Evolutionary conservation across 2,329 filamentous ascomycete genomes (phyloP).

Genomic region (Lasiodiplodia sp.): DNA sequence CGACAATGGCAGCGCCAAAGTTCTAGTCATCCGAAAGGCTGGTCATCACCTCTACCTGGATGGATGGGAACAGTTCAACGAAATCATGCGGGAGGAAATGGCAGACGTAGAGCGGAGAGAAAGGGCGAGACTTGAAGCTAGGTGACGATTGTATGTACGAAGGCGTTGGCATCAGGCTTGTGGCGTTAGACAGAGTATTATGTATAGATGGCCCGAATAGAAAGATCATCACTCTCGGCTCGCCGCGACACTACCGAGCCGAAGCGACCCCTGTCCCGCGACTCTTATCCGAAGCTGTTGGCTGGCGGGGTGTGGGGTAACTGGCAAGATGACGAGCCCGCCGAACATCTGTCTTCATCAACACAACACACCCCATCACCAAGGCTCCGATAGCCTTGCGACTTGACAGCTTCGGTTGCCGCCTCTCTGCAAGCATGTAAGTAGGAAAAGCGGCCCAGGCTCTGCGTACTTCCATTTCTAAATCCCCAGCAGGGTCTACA

Average conservation of each 20-base stretch:
- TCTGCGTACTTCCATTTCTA: not conserved
- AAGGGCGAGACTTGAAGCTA: conserved; percentile 31
- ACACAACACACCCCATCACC: not conserved
- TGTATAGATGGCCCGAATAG: conserved; percentile 6
- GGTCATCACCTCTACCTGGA: conserved; percentile 78
- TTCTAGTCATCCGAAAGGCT: conserved; percentile 76
- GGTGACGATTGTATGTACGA: conserved; percentile 19
- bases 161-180: conserved; percentile 1
- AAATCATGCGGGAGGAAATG: conserved; percentile 71
- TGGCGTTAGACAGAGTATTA: not conserved
- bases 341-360: not conserved
- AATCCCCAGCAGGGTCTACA: conserved; percentile 58
- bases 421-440: not conserved
- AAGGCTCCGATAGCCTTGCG: not conserved
- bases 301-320: conserved; percentile 21
- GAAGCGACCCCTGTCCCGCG: conserved; percentile 1
- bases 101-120: conserved; percentile 61
- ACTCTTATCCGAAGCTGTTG: not conserved
- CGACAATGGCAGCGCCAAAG: conserved; percentile 84
- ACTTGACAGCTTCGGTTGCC: not conserved
- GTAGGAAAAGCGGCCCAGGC: not conserved
- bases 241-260: not conserved
- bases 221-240: not conserved
- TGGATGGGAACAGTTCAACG: conserved; percentile 74
- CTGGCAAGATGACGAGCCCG: not conserved